Percentiles rank a stretch among this genome's conserved stretches.
These are phyloP conservation scores for Xerocomus minutiporus DNA, from an alignment of 1,284 basidiomycete genomes.

Conservation along the genomic window DNA sequence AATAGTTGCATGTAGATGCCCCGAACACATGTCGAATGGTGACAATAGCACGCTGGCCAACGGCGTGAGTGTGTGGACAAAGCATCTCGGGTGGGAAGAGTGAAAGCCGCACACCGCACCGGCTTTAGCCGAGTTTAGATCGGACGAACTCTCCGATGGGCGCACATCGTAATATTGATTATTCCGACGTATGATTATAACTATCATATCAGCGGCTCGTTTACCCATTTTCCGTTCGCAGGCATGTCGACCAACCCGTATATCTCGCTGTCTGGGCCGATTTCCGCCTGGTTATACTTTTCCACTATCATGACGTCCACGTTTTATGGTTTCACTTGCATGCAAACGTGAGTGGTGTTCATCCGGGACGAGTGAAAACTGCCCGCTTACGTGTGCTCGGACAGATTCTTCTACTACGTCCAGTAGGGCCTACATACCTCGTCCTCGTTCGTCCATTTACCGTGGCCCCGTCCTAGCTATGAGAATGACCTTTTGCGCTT, in stretches of 20 bases:
- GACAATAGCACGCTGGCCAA: no score
- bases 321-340: neutral
- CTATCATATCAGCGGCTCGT: neutral
- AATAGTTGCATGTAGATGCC: no score
- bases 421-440: neutral
- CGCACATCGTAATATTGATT: no score
- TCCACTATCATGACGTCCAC: neutral
- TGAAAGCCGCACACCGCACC: no score
- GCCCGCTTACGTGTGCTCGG: neutral
- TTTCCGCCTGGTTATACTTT: neutral
- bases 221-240: neutral
- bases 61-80: no score
- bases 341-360: conserved; percentile 9
- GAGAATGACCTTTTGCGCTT: conserved; percentile 1
- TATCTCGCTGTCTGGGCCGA: neutral
- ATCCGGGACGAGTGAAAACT: no score
- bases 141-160: no score
- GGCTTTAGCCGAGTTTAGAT: no score
- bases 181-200: no score
- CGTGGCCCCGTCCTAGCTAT: conserved; percentile 6
- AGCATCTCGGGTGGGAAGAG: no score
- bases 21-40: no score
- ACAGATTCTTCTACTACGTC: conserved; percentile 18
- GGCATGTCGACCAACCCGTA: neutral
- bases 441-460: neutral